Conservation (phyloP, 805 yeast genomes). For the Soucietia sequanensis region DNA sequence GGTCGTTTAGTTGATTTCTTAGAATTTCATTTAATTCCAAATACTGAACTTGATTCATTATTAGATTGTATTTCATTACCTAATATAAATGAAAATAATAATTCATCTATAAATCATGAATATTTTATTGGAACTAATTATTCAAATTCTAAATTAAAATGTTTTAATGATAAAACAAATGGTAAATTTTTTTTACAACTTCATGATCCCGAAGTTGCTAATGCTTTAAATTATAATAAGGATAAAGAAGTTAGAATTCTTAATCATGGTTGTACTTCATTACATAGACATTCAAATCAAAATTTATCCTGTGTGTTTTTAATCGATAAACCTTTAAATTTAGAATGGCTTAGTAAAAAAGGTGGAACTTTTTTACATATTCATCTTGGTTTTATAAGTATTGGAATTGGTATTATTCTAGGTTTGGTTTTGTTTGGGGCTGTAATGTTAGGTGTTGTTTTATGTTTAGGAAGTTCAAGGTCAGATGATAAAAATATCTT, state of each 20-base stretch:
- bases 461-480: conserved; percentile 12
- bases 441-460: conserved; percentile 18
- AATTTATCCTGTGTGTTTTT: conserved; percentile 55
- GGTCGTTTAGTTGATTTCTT: conserved; percentile 53
- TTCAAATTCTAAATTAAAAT: conserved; percentile 2
- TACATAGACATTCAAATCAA: conserved; percentile 19
- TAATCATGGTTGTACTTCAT: conserved; percentile 56
- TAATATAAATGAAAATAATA: conserved; percentile 6
- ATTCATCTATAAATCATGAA: background rate
- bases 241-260: conserved; percentile 57
- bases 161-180: conserved; percentile 1
- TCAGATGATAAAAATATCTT: conserved; percentile 5
- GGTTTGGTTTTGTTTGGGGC: conserved; percentile 48
- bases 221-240: conserved; percentile 36
- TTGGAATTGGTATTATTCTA: conserved; percentile 62
- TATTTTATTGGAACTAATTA: conserved; percentile 3
- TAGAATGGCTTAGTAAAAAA: conserved; percentile 55
- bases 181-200: conserved; percentile 2
- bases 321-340: conserved; percentile 65
- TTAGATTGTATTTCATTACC: conserved; percentile 43
- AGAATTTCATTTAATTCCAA: conserved; percentile 67
- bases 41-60: conserved; percentile 46
- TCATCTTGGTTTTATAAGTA: conserved; percentile 64
- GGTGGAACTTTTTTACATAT: conserved; percentile 49
- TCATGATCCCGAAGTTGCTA: conserved; percentile 1